These are phyloP conservation scores for Pleurotus citrinopileatus DNA, from an alignment of 768 basidiomycete genomes.

Conservation along the genomic window DNA sequence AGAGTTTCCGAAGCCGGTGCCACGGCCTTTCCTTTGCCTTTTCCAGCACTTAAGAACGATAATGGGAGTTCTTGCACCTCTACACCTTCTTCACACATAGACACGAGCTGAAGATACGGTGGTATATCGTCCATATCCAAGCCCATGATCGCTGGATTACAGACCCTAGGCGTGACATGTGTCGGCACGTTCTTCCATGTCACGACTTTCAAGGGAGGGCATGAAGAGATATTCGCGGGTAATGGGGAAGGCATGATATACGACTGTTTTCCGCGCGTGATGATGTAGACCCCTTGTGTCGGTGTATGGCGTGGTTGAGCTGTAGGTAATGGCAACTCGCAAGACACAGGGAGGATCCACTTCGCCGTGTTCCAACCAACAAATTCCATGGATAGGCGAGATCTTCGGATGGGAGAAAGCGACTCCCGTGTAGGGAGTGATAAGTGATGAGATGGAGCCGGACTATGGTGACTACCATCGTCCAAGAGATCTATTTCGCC, in stretches of 20 bases:
- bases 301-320: slow-evolving; percentile 23
- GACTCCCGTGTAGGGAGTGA: slow-evolving; percentile 21
- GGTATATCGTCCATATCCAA: slow-evolving; percentile 20
- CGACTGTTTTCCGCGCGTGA: slow-evolving; percentile 69
- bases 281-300: slow-evolving; percentile 50
- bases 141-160: slow-evolving; percentile 27
- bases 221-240: slow-evolving; percentile 43
- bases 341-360: slow-evolving; percentile 51
- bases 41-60: slow-evolving; percentile 49
- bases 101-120: slow-evolving; percentile 65
- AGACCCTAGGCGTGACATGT: slow-evolving; percentile 51
- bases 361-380: slow-evolving; percentile 27
- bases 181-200: slow-evolving; percentile 60
- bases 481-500: slow-evolving; percentile 70
- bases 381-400: slow-evolving; percentile 32
- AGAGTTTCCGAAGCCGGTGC: slow-evolving; percentile 35
- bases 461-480: slow-evolving; percentile 28
- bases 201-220: slow-evolving; percentile 51
- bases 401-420: slow-evolving; percentile 34
- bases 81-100: slow-evolving; percentile 67
- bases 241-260: slow-evolving; percentile 70
- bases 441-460: slow-evolving; percentile 16
- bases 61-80: slow-evolving; percentile 72
- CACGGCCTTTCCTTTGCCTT: slow-evolving; percentile 41
- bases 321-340: slow-evolving; percentile 42